Percentiles rank a stretch among this genome's conserved stretches.
phyloP scores from a whole-genome alignment of 257 asterid species.

The Parsonsia alboflavescens region DNA sequence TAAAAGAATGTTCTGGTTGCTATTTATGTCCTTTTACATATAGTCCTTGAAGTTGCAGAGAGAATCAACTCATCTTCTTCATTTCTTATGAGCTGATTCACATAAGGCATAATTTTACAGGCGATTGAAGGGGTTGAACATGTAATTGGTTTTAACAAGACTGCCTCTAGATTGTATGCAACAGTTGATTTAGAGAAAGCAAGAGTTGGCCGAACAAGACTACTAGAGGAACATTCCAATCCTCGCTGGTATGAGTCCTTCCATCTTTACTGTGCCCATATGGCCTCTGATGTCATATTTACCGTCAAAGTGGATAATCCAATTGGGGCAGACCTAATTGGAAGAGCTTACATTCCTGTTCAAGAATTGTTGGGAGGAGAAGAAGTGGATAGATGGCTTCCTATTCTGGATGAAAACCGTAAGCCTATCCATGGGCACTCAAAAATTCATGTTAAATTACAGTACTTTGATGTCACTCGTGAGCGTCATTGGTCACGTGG shows the following conservation, averaged over 20 bases:
- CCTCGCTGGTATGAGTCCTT: conserved; percentile 42
- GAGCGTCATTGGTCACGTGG: conserved; percentile 32
- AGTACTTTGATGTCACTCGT: conserved; percentile 23
- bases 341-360: conserved; percentile 38
- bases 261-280: conserved; percentile 37
- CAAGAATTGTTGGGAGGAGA: conserved; percentile 21
- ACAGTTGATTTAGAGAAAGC: conserved; percentile 57
- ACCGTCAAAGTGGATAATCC: conserved; percentile 31
- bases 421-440: conserved; percentile 31
- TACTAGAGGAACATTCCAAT: conserved; percentile 16
- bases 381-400: conserved; percentile 31
- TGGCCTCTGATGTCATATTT: conserved; percentile 32
- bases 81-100: not conserved
- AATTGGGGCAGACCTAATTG: conserved; percentile 35
- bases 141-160: conserved; percentile 36
- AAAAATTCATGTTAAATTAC: conserved; percentile 32
- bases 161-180: conserved; percentile 45
- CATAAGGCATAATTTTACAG: conserved; percentile 18
- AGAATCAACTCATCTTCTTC: not conserved
- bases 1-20: not conserved
- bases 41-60: too few species aligned
- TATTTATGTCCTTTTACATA: not conserved
- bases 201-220: conserved; percentile 49
- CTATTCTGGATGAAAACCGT: conserved; percentile 20
- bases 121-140: conserved; percentile 47